Percentiles rank a stretch among this genome's conserved stretches.
Evolutionary conservation across 345 rosid genomes (phyloP).

Genomic region (Linum tenue): DNA sequence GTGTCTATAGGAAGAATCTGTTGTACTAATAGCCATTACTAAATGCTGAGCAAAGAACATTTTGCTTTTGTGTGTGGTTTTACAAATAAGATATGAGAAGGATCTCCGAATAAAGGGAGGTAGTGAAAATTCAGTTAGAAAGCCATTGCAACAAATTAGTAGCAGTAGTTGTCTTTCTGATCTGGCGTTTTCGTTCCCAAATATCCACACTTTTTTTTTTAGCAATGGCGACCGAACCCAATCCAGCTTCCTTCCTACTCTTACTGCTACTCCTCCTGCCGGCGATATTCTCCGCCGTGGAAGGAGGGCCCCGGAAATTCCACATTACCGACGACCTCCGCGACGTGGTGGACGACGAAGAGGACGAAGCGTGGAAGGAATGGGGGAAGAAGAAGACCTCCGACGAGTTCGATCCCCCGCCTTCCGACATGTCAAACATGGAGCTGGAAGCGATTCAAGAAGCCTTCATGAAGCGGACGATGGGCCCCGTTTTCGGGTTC

Average conservation of each 20-base stretch:
- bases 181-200: too few species aligned
- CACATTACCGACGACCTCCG: slow-evolving; percentile 81
- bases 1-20: too few species aligned
- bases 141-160: too few species aligned
- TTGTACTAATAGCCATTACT: too few species aligned
- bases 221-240: not conserved
- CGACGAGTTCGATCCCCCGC: slow-evolving; percentile 48
- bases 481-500: slow-evolving; percentile 66
- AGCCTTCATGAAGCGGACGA: slow-evolving; percentile 48
- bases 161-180: too few species aligned
- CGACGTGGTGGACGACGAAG: slow-evolving; percentile 78
- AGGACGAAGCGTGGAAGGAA: slow-evolving; percentile 84
- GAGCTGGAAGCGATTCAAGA: slow-evolving; percentile 49
- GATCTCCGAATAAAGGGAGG: too few species aligned
- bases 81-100: too few species aligned
- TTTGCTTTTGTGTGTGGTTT: too few species aligned
- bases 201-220: not conserved
- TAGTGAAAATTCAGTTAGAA: too few species aligned
- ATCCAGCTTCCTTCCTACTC: not conserved
- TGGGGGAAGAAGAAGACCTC: slow-evolving; percentile 57
- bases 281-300: slow-evolving; percentile 24
- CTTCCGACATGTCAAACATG: slow-evolving; percentile 56
- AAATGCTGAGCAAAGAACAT: too few species aligned
- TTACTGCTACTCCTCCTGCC: not conserved
- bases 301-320: slow-evolving; percentile 49